Conservation (phyloP, 805 yeast genomes). For the Saturnispora sekii region DNA sequence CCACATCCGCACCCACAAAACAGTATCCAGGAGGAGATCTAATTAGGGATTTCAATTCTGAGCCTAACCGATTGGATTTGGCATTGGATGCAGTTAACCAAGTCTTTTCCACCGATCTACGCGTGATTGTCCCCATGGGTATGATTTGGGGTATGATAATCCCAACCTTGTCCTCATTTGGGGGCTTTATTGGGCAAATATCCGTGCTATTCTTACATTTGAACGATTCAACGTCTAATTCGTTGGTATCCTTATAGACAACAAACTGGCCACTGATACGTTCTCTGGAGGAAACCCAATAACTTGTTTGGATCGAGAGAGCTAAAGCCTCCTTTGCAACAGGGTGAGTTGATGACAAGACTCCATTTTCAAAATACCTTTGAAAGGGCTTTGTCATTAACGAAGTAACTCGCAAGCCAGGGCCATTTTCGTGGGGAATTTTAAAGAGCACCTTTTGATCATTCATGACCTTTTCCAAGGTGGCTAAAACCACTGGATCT, state of each 20-base stretch:
- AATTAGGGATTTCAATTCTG: slow-evolving; percentile 82
- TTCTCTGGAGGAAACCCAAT: slow-evolving; percentile 88
- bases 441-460: slow-evolving; percentile 36
- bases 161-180: slow-evolving; percentile 33
- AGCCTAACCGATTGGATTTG: slow-evolving; percentile 74
- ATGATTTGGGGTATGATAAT: slow-evolving; percentile 76
- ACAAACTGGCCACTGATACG: slow-evolving; percentile 82
- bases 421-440: slow-evolving; percentile 86
- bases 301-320: slow-evolving; percentile 73
- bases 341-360: slow-evolving; percentile 58
- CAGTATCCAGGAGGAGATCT: slow-evolving; percentile 82
- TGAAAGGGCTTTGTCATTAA: slow-evolving; percentile 71
- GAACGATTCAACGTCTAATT: background rate
- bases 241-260: slow-evolving; percentile 32
- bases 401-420: slow-evolving; percentile 58
- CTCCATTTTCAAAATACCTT: slow-evolving; percentile 61
- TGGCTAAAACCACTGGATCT: slow-evolving; percentile 14
- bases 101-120: slow-evolving; percentile 93
- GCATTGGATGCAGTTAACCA: slow-evolving; percentile 98
- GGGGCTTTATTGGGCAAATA: slow-evolving; percentile 7
- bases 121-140: slow-evolving; percentile 93
- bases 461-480: slow-evolving; percentile 2
- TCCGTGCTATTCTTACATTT: slow-evolving; percentile 12
- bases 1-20: slow-evolving; percentile 98
- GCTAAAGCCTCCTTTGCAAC: slow-evolving; percentile 69